Percentiles rank a stretch among this genome's conserved stretches.
Conservation (phyloP, 1,284 basidiomycete species). For the Naganishia albida region DNA sequence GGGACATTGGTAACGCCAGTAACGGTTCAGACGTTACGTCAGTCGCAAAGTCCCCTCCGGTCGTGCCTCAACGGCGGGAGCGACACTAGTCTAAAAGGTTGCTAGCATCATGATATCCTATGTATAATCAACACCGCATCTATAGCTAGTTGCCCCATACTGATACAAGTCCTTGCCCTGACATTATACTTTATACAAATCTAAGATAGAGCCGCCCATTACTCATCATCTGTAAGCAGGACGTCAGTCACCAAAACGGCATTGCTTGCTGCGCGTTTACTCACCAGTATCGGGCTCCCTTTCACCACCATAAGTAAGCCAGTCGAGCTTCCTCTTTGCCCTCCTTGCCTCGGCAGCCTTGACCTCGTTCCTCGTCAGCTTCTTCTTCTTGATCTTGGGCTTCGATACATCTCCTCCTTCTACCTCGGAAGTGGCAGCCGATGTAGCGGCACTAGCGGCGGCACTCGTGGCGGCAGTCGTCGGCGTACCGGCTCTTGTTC, state of each 20-base stretch:
- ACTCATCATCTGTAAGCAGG: constrained; percentile 8
- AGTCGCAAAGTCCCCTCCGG: too few species aligned
- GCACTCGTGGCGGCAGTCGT: constrained; percentile 50
- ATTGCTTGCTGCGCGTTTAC: background rate
- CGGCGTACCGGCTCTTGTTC: constrained; percentile 40
- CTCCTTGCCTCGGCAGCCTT: constrained; percentile 84
- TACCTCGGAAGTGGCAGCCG: constrained; percentile 54
- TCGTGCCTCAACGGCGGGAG: too few species aligned
- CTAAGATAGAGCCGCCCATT: background rate
- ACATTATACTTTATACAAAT: constrained; percentile 11
- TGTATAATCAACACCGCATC: constrained; percentile 3
- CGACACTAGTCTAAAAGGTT: too few species aligned
- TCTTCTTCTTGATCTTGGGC: constrained; percentile 71
- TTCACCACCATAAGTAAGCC: constrained; percentile 75
- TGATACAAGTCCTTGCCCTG: background rate
- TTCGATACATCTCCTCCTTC: constrained; percentile 48
- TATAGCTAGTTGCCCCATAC: background rate
- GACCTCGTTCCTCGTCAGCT: constrained; percentile 81
- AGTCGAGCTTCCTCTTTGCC: constrained; percentile 74
- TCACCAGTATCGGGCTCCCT: constrained; percentile 52
- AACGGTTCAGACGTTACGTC: too few species aligned
- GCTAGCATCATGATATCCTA: too few species aligned
- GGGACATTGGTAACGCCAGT: background rate
- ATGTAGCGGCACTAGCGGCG: constrained; percentile 48
- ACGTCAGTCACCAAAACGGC: background rate